Evolutionary conservation across 1,284 basidiomycete species (phyloP), one percentile per base, ranked within the genome.

Genomic region (Ganoderma sinense): DNA sequence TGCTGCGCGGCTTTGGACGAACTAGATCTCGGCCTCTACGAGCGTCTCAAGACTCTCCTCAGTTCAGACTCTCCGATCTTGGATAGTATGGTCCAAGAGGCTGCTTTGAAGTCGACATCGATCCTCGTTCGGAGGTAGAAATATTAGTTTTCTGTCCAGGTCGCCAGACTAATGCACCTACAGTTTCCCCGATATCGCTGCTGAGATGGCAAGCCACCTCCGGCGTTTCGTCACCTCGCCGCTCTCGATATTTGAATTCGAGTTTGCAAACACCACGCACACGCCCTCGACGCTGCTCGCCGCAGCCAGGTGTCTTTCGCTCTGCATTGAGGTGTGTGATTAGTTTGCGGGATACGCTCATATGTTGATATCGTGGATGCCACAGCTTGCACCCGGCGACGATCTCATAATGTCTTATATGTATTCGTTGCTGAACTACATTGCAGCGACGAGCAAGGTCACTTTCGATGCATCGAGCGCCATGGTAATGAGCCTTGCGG

Each of bases 361-460:
- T 41, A 16, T 65, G 14, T 43, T 41, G 29, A 41, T 43, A 40
- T 58, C 1, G 31, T 14, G 23, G 41, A 58, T 33, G 23, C 62
- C n/a, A 18, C 61, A 96, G 94, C 84, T 95, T 67, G 91, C 94
- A 16, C 92, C 94, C 8, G 94, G 94, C 66, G 95, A 97, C 75
- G 96, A 97, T 79, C 88, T 97, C 60, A 89, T 97, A 76, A 93
- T 97, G 87, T 98, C 97, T 2, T 96, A 96, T 74, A 94, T 98
- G 89, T 98, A 99, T 80, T 97, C 96, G 11, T 87, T 99, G 18
- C 87, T 99, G 70, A 98, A 98, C 78, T 94, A 95, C 77, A 92
- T 98, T 68, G 90, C 93, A 2, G 90, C 89, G 45, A 93, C 91
- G 20, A 94, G 89, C 82, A 92, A 92, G 80, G 95, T 91, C 66